Evolutionary conservation across 2,329 filamentous ascomycete genomes (phyloP).

Genomic region (Cladosporium sp.): DNA sequence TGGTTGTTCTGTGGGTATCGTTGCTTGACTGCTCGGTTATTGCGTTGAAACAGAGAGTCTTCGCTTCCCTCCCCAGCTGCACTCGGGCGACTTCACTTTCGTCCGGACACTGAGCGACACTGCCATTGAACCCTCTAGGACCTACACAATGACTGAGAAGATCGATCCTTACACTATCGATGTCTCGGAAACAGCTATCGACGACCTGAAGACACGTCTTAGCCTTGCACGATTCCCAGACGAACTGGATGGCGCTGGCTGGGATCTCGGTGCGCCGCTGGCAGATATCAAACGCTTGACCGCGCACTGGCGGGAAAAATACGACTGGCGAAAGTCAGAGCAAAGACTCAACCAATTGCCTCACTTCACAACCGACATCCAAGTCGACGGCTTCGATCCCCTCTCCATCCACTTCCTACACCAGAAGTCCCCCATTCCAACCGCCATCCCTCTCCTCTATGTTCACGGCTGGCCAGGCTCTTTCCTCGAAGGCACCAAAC

Average conservation of each 20-base stretch:
- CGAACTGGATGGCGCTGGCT: conserved; percentile 47
- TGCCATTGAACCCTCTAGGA: background rate
- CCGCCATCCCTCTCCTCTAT: conserved; percentile 32
- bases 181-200: conserved; percentile 46
- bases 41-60: no score
- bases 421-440: conserved; percentile 44
- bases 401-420: conserved; percentile 48
- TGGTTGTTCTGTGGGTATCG: no score
- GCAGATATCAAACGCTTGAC: conserved; percentile 55
- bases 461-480: conserved; percentile 34
- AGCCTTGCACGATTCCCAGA: conserved; percentile 50
- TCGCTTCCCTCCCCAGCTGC: background rate
- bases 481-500: conserved; percentile 36
- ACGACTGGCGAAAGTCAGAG: conserved; percentile 52
- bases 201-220: conserved; percentile 53
- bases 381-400: conserved; percentile 37
- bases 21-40: no score
- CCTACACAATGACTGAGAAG: background rate
- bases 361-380: conserved; percentile 44
- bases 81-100: background rate
- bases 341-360: conserved; percentile 45
- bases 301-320: conserved; percentile 51
- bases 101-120: background rate
- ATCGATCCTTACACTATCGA: conserved; percentile 43
- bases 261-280: conserved; percentile 57